Evolutionary conservation across 1,139 yeast species (phyloP).

Genomic region (Geotrichum fermentans): DNA sequence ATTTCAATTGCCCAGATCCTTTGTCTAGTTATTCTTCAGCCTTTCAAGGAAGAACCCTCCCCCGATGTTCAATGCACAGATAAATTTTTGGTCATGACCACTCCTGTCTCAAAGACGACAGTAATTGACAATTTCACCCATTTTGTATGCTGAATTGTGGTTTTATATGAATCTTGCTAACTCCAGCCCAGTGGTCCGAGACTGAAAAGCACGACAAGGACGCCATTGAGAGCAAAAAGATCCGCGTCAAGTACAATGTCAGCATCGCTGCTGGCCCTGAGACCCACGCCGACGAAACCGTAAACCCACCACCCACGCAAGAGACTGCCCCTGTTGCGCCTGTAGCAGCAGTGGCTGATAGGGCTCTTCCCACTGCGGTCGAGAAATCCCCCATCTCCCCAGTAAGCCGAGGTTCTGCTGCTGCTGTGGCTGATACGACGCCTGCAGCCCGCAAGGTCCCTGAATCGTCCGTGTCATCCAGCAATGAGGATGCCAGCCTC

Average conservation of each 20-base stretch:
- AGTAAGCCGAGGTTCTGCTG: neutral
- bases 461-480: neutral
- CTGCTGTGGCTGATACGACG: neutral
- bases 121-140: slow-evolving; percentile 48
- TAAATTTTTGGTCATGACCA: slow-evolving; percentile 82
- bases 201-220: slow-evolving; percentile 61
- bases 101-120: slow-evolving; percentile 32
- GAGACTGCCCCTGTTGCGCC: slow-evolving; percentile 22
- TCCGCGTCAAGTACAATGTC: slow-evolving; percentile 62
- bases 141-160: slow-evolving; percentile 26
- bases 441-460: neutral
- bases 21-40: slow-evolving; percentile 66
- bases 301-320: slow-evolving; percentile 21
- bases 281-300: slow-evolving; percentile 25
- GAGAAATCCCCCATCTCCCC: neutral
- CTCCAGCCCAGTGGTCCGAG: slow-evolving; percentile 49
- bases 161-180: neutral
- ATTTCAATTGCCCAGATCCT: too few relatives aligned
- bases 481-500: slow-evolving; percentile 4
- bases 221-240: slow-evolving; percentile 63
- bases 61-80: slow-evolving; percentile 77
- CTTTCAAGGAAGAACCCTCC: slow-evolving; percentile 69
- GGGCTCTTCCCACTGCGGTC: neutral
- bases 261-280: slow-evolving; percentile 26
- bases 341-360: slow-evolving; percentile 5